Conservation (phyloP, 129 eudicot genomes). For the Logfia minima region DNA sequence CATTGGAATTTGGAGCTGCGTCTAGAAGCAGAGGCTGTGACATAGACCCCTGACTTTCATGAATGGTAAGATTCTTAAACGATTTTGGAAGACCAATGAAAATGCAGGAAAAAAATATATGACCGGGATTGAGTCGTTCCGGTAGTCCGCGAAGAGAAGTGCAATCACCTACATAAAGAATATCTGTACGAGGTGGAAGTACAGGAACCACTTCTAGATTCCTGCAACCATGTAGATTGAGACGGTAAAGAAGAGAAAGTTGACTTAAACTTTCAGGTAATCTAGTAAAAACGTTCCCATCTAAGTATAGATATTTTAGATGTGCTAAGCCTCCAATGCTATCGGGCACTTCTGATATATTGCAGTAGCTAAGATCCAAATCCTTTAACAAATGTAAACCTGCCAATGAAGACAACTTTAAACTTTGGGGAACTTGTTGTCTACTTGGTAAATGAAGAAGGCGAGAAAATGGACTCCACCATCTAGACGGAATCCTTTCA, state of each 20-base stretch:
- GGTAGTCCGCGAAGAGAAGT: no score
- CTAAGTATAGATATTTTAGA: neutral
- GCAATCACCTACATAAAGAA: neutral
- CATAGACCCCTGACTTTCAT: neutral
- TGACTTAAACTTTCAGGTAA: conserved; percentile 10
- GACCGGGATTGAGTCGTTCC: neutral
- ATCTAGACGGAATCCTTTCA: neutral
- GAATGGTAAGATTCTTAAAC: neutral
- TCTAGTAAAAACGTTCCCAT: neutral
- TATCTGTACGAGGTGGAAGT: neutral
- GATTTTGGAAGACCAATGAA: neutral
- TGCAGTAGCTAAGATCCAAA: neutral
- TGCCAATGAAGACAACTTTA: neutral
- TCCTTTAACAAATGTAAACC: neutral
- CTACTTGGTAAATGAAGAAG: neutral
- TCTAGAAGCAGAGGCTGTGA: no score
- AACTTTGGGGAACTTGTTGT: neutral
- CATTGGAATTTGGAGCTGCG: neutral
- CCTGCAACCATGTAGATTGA: neutral
- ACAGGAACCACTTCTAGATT: neutral
- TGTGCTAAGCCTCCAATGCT: neutral
- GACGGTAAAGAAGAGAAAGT: neutral
- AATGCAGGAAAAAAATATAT: neutral
- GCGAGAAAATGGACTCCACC: neutral
- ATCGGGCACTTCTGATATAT: neutral